These are phyloP conservation scores for Pugionium dolabratum DNA, from an alignment of 345 rosid species.

Conservation along the genomic window DNA sequence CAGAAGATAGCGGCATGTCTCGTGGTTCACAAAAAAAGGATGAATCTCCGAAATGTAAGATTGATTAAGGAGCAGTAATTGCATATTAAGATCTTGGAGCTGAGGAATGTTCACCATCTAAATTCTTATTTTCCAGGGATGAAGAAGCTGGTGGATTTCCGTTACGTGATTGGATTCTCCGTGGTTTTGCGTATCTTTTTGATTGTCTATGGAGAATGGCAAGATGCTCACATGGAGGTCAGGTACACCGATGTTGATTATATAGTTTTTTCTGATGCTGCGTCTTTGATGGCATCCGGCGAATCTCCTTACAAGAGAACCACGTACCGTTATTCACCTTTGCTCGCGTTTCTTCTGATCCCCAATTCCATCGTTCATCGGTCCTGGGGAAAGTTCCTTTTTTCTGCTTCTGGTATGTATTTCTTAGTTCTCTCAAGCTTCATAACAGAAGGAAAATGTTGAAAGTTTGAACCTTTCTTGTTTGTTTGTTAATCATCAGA, in stretches of 20 bases:
- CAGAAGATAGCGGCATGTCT: constrained; percentile 43
- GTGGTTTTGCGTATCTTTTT: constrained; percentile 61
- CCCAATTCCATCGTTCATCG: constrained; percentile 69
- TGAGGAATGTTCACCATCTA: too few species aligned
- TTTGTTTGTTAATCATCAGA: background rate
- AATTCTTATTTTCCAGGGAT: too few species aligned
- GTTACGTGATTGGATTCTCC: constrained; percentile 48
- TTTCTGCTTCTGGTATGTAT: constrained; percentile 73
- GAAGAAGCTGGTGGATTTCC: constrained; percentile 33
- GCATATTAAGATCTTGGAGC: too few species aligned
- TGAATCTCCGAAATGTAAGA: constrained; percentile 41
- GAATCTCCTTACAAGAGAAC: constrained; percentile 78
- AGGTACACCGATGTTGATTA: constrained; percentile 88
- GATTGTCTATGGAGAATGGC: constrained; percentile 90
- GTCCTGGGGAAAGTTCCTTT: constrained; percentile 82
- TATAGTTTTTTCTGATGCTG: constrained; percentile 90
- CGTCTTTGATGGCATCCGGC: constrained; percentile 72
- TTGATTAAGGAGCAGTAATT: too few species aligned
- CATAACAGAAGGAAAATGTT: too few species aligned
- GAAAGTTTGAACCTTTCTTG: background rate
- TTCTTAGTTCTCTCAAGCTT: too few species aligned
- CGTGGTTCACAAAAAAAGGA: constrained; percentile 41
- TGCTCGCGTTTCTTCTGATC: constrained; percentile 70
- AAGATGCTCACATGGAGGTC: constrained; percentile 88
- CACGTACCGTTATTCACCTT: constrained; percentile 83